These are phyloP conservation scores for Epichloe brachyelytri DNA, from an alignment of 2,329 filamentous ascomycete genomes.

Conservation along the genomic window DNA sequence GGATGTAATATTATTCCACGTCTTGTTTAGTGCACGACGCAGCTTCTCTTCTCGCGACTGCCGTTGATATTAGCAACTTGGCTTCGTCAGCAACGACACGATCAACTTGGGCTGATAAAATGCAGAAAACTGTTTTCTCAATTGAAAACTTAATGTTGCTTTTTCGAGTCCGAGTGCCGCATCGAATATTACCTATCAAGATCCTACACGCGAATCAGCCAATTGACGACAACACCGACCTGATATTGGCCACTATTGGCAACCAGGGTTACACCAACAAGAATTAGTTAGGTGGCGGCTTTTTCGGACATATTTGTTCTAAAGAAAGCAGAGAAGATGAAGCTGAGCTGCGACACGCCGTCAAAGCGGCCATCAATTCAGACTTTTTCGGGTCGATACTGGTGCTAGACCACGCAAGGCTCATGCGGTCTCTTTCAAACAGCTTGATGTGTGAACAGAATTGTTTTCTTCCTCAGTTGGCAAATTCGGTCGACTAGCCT, in stretches of 20 bases:
- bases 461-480: not conserved
- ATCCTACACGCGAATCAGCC: not conserved
- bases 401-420: not conserved
- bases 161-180: not conserved
- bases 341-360: slow-evolving; percentile 3
- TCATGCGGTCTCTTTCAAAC: not conserved
- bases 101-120: not conserved
- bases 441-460: not conserved
- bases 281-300: slow-evolving; percentile 5
- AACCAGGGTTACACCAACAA: slow-evolving; percentile 8
- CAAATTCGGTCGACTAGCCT: not conserved
- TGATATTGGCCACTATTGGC: slow-evolving; percentile 3
- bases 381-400: not conserved
- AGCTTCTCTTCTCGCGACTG: not conserved
- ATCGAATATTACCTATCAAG: not conserved
- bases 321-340: not conserved
- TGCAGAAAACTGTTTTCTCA: not conserved
- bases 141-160: not conserved
- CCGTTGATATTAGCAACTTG: not conserved
- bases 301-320: not conserved
- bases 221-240: not conserved
- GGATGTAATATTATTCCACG: not conserved
- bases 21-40: not conserved
- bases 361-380: not conserved
- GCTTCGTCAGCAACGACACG: not conserved